phyloP scores from a whole-genome alignment of 176 grass and related monocot genomes.

The Themeda triandra region DNA sequence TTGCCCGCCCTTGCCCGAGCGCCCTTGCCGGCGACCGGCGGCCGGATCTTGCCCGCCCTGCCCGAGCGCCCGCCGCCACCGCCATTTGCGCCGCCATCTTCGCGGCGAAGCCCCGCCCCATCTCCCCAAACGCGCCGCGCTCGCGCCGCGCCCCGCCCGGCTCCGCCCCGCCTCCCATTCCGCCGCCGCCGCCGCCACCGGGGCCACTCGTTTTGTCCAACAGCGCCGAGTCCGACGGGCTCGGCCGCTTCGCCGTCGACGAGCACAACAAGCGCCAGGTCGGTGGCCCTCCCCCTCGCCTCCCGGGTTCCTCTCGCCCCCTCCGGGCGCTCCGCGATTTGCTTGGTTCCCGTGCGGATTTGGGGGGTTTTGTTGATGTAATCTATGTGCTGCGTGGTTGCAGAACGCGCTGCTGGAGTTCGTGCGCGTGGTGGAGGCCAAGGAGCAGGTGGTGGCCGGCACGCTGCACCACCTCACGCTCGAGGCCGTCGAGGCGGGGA shows the following conservation, averaged over 20 bases:
- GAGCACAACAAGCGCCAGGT: slow-evolving; percentile 94
- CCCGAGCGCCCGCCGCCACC: too few relatives aligned
- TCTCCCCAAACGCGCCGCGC: too few relatives aligned
- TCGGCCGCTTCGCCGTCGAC: slow-evolving; percentile 80
- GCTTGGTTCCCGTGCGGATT: neutral
- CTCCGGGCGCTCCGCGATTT: neutral
- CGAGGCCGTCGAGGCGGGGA: slow-evolving; percentile 69
- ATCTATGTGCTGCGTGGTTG: neutral
- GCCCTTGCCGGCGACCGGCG: too few relatives aligned
- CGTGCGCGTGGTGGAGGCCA: slow-evolving; percentile 80
- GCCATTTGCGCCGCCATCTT: too few relatives aligned
- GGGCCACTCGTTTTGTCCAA: too few relatives aligned
- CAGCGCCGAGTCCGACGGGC: slow-evolving; percentile 66
- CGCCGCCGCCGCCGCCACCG: slow-evolving; percentile 47
- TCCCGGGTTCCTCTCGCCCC: too few relatives aligned
- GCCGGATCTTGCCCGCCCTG: too few relatives aligned
- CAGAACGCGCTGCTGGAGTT: slow-evolving; percentile 89
- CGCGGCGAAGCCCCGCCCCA: too few relatives aligned
- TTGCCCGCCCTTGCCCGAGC: too few relatives aligned
- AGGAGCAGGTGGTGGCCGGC: slow-evolving; percentile 86
- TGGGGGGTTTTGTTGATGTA: neutral
- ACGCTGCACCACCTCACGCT: slow-evolving; percentile 82
- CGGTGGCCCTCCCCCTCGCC: neutral
- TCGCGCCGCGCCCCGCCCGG: too few relatives aligned
- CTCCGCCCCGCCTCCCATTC: too few relatives aligned